Percentiles rank a stretch among this genome's conserved stretches.
Conservation (phyloP, 176 grass and related monocot species). For the Neostapfia colusana region DNA sequence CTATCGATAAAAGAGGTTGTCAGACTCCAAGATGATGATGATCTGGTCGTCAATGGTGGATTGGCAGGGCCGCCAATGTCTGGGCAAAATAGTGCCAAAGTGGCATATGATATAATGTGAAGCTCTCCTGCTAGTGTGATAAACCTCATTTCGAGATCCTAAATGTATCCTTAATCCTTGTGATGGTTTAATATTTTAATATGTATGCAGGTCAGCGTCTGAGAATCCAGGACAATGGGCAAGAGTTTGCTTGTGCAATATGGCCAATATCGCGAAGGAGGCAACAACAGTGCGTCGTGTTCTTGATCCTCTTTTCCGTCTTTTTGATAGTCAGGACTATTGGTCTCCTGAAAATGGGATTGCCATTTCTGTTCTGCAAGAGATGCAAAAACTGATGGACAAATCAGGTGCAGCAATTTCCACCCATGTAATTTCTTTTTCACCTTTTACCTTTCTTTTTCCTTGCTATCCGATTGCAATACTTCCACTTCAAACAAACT, state of each 20-base stretch:
- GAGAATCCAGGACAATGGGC: slow-evolving; percentile 79
- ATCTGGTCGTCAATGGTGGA: slow-evolving; percentile 46
- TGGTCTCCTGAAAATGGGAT: slow-evolving; percentile 87
- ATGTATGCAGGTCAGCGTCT: slow-evolving; percentile 55
- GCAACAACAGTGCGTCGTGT: slow-evolving; percentile 79
- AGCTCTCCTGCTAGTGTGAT: slow-evolving; percentile 27
- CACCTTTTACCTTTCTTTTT: not conserved
- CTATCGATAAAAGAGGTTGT: slow-evolving; percentile 62
- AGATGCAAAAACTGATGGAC: slow-evolving; percentile 83
- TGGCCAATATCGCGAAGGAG: slow-evolving; percentile 87
- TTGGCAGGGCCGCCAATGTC: slow-evolving; percentile 38
- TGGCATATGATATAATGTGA: slow-evolving; percentile 66
- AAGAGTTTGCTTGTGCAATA: slow-evolving; percentile 82
- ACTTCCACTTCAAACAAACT: slow-evolving; percentile 18
- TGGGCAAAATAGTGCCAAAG: slow-evolving; percentile 51
- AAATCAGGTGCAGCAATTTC: slow-evolving; percentile 64
- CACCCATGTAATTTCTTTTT: slow-evolving; percentile 45
- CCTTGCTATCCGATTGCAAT: not conserved
- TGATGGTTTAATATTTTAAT: slow-evolving; percentile 46
- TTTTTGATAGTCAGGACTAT: slow-evolving; percentile 71
- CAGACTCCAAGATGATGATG: slow-evolving; percentile 57
- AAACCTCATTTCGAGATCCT: slow-evolving; percentile 5
- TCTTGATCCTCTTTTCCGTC: slow-evolving; percentile 83
- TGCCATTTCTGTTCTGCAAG: slow-evolving; percentile 81
- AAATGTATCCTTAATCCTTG: slow-evolving; percentile 7